Evolutionary conservation across 306 rosid genomes (phyloP).

Genomic region (Argentina anserina): DNA sequence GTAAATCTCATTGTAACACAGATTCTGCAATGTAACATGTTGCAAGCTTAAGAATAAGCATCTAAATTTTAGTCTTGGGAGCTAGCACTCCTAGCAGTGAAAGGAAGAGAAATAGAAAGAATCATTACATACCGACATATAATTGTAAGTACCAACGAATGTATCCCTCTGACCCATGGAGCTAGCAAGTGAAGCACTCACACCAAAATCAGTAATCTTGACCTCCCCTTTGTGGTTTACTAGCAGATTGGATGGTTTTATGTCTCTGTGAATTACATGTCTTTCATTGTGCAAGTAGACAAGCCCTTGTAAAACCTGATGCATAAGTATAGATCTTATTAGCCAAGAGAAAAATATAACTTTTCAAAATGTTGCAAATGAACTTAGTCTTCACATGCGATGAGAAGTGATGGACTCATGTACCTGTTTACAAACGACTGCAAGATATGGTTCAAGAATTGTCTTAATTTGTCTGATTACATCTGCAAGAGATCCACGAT

Average conservation of each 20-base stretch:
- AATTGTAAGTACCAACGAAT: constrained; percentile 94
- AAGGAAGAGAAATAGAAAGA: not conserved
- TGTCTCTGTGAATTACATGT: constrained; percentile 95
- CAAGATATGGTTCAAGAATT: constrained; percentile 98
- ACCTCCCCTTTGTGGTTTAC: constrained; percentile 97
- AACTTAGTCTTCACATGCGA: not conserved
- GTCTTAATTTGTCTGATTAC: constrained; percentile 83
- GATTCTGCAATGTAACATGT: not conserved
- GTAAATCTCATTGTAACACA: no score
- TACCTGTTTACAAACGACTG: constrained; percentile 96
- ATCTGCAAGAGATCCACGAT: constrained; percentile 92
- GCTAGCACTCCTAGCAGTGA: not conserved
- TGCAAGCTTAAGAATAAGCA: not conserved
- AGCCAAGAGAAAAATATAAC: not conserved
- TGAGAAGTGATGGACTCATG: constrained; percentile 9
- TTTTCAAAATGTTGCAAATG: not conserved
- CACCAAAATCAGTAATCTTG: constrained; percentile 98
- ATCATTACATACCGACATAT: constrained; percentile 87
- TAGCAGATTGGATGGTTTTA: constrained; percentile 90
- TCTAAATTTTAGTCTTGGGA: not conserved
- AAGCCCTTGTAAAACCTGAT: constrained; percentile 91
- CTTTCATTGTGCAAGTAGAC: constrained; percentile 92
- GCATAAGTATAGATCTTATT: constrained; percentile 13
- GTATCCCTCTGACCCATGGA: constrained; percentile 98
- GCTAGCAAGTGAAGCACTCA: constrained; percentile 93